phyloP scores from a whole-genome alignment of 1,284 basidiomycete species.

The Tetrapyrgos nigripes region DNA sequence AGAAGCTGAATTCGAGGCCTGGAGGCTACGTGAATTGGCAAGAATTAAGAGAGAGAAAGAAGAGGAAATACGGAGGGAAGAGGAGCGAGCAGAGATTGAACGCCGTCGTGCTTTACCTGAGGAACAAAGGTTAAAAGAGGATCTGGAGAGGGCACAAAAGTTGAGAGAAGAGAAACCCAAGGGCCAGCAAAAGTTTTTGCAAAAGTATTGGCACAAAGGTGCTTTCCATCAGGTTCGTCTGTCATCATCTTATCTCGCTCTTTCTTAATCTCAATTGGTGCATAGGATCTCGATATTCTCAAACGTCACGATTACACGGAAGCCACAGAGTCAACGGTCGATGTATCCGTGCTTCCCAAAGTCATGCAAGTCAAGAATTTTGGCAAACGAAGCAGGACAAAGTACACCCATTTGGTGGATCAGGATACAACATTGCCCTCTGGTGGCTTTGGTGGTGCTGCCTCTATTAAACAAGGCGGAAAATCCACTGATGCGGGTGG shows the following conservation, averaged over 20 bases:
- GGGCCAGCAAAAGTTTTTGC: conserved; percentile 90
- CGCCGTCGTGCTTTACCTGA: conserved; percentile 91
- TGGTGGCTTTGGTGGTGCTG: conserved; percentile 76
- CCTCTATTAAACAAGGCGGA: conserved; percentile 60
- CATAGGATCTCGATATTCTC: conserved; percentile 88
- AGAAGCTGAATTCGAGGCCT: conserved; percentile 91
- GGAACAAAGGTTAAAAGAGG: conserved; percentile 89
- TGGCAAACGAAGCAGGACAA: conserved; percentile 90
- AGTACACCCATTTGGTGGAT: conserved; percentile 95
- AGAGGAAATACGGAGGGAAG: conserved; percentile 76
- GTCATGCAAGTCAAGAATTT: conserved; percentile 99
- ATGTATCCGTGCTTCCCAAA: conserved; percentile 87
- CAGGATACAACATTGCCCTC: conserved; percentile 84
- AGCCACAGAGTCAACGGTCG: conserved; percentile 85
- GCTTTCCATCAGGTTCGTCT: conserved; percentile 90
- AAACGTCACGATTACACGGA: conserved; percentile 87
- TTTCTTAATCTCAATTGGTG: conserved; percentile 5
- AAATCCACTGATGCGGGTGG: conserved; percentile 65
- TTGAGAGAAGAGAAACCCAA: conserved; percentile 85
- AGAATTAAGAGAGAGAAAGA: conserved; percentile 94
- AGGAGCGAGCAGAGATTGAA: conserved; percentile 91
- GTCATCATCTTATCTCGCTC: conserved; percentile 2
- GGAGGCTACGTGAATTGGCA: conserved; percentile 91
- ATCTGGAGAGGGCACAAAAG: conserved; percentile 85
- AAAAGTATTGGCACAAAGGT: conserved; percentile 99